phyloP scores from a whole-genome alignment of 305 asterid genomes.

The Fraxinus velutina region DNA sequence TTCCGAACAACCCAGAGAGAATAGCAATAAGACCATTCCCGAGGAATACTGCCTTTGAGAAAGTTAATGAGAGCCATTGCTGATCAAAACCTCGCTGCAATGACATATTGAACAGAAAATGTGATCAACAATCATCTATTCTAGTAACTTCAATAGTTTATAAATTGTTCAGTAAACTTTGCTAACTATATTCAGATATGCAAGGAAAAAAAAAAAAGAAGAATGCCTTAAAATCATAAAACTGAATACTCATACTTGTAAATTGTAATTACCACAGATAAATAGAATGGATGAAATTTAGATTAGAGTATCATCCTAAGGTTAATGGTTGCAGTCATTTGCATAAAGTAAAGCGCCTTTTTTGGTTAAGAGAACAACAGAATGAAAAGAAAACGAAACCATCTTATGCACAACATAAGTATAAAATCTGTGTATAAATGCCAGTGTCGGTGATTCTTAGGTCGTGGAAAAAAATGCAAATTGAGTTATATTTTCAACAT shows the following conservation, averaged over 20 bases:
- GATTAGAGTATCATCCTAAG: background rate
- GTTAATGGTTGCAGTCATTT: background rate
- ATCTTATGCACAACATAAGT: background rate
- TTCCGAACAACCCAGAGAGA: conserved; percentile 83
- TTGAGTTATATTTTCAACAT: background rate
- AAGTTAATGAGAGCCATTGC: conserved; percentile 94
- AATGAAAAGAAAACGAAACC: background rate
- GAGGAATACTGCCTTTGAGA: conserved; percentile 90
- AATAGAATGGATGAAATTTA: background rate
- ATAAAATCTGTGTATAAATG: background rate
- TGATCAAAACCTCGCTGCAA: conserved; percentile 83
- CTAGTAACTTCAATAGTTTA: background rate
- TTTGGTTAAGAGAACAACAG: background rate
- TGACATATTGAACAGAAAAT: background rate
- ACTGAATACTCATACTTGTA: background rate
- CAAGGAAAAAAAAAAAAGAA: background rate
- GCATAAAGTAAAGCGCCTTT: background rate
- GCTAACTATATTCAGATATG: background rate
- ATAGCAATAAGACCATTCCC: conserved; percentile 97
- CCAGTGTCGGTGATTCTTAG: background rate
- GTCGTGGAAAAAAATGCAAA: background rate
- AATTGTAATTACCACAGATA: background rate
- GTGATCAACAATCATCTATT: background rate
- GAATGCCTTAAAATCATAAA: background rate
- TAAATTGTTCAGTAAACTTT: background rate